Evolutionary conservation across 2,329 filamentous ascomycete genomes (phyloP).

Genomic region (Fonsecaea multimorphosa): DNA sequence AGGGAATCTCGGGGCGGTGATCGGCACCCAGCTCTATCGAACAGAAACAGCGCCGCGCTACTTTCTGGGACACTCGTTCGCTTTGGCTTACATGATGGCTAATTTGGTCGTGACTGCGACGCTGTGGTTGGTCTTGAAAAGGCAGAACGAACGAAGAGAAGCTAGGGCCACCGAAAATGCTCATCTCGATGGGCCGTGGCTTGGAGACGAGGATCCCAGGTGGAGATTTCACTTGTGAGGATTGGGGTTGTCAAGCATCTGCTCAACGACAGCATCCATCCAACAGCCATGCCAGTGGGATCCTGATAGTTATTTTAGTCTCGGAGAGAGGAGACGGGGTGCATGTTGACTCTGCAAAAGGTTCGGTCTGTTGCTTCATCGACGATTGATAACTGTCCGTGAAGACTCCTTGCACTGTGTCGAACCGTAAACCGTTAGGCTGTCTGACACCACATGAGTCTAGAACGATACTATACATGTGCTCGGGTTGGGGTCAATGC

Average conservation of each 20-base stretch:
- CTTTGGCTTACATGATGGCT: constrained; percentile 66
- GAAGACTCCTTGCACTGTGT: not conserved
- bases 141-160: constrained; percentile 59
- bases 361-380: not conserved
- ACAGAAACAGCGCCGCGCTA: constrained; percentile 66
- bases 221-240: constrained; percentile 34
- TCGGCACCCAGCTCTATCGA: constrained; percentile 74
- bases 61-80: constrained; percentile 70
- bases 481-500: no score
- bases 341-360: not conserved
- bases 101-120: constrained; percentile 62
- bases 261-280: not conserved
- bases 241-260: not conserved
- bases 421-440: not conserved
- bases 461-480: no score
- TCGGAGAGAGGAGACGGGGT: not conserved
- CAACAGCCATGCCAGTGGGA: not conserved
- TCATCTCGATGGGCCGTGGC: constrained; percentile 38
- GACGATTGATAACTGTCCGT: not conserved
- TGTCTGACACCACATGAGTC: not conserved
- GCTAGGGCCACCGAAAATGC: constrained; percentile 33
- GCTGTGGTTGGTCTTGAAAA: constrained; percentile 61
- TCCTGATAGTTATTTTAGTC: no score
- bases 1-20: constrained; percentile 63
- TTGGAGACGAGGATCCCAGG: constrained; percentile 43